Evolutionary conservation across 352 stramenopile genomes (phyloP).

Genomic region (Phytophthora gonapodyides): DNA sequence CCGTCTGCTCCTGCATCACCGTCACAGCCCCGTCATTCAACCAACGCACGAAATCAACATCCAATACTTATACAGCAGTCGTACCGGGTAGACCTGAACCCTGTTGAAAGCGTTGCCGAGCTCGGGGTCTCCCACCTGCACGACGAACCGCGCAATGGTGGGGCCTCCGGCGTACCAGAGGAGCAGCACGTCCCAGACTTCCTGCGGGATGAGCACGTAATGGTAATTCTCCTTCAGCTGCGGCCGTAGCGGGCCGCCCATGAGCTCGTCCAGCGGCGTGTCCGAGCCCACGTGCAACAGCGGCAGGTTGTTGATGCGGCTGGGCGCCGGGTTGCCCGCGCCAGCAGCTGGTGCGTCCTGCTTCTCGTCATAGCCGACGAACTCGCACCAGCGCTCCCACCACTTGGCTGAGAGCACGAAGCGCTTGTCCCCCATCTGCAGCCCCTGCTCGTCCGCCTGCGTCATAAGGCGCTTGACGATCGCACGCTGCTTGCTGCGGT

Average conservation of each 20-base stretch:
- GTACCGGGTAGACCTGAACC: conserved; percentile 81
- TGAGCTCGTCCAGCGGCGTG: conserved; percentile 61
- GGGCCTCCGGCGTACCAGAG: conserved; percentile 75
- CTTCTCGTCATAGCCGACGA: conserved; percentile 60
- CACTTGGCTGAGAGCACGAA: conserved; percentile 82
- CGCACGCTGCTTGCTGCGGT: conserved; percentile 49
- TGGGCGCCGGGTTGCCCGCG: conserved; percentile 34
- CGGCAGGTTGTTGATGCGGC: conserved; percentile 67
- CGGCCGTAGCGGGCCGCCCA: conserved; percentile 61
- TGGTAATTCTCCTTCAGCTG: conserved; percentile 80
- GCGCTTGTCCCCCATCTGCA: conserved; percentile 79
- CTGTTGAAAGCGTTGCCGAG: conserved; percentile 66
- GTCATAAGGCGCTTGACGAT: conserved; percentile 63
- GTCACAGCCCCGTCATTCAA: conserved; percentile 5
- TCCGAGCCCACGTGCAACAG: conserved; percentile 57
- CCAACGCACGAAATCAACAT: not conserved
- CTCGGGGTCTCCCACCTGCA: conserved; percentile 59
- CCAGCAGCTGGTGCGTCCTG: conserved; percentile 9
- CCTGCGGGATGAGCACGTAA: conserved; percentile 70
- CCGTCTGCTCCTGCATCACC: conserved; percentile 44
- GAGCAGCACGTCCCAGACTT: conserved; percentile 77
- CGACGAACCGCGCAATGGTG: conserved; percentile 75
- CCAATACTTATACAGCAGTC: conserved; percentile 1
- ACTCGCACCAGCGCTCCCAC: conserved; percentile 83
- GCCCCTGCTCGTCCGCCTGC: conserved; percentile 66